Base-by-base conservation (phyloP, 2,329 filamentous ascomycete genomes). In the Macrophomina tecta region DNA sequence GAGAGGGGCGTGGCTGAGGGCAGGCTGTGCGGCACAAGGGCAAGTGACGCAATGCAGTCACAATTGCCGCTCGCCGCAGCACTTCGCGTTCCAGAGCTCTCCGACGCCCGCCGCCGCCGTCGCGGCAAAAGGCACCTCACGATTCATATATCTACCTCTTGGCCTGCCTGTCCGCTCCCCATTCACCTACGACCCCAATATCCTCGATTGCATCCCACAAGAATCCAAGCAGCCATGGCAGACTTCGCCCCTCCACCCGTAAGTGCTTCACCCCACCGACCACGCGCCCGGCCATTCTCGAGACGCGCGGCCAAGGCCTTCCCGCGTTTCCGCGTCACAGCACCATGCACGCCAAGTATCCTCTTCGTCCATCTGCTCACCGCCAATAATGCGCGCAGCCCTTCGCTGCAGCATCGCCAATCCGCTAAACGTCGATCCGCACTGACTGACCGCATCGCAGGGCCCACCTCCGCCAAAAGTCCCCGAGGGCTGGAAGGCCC, bases 401-500 rank as follows among this genome's bases (percentile, higher is more conserved):
- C 9, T n/a, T 45, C 42, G 16, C 42, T 45, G 6, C 45, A 32
- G 18, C 56, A 53, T 46, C 60, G 60, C 46, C 49, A 55, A 28
- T 45, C 51, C 51, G 70, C 52, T 23, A 49, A 18, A 72, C 52
- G 72, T 62, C 60, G 52, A 28, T 38, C 46, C 16, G 34, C 42
- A 28, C 55, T 49, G n/a, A 61, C 55, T 53, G 5, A 12, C 46
- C 14, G 14, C 36, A 11, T 45, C 14, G 12, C 49, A 81, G 78
- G 79, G 79, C 18, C 86, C 86, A 51, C 87, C 87, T 34, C 87
- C 87, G 14, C 87, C 86, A 14, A 81, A 81, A 65, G 82, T 89
- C 4, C 93, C 92, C 2, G 90, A 91, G 73, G 93, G 93, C 73
- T 97, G 92, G 91, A 89, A 91, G 74, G 90, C 90, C 11, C 87